phyloP scores from a whole-genome alignment of 73 alveolate species.

The Symbiodinium pilosum region DNA sequence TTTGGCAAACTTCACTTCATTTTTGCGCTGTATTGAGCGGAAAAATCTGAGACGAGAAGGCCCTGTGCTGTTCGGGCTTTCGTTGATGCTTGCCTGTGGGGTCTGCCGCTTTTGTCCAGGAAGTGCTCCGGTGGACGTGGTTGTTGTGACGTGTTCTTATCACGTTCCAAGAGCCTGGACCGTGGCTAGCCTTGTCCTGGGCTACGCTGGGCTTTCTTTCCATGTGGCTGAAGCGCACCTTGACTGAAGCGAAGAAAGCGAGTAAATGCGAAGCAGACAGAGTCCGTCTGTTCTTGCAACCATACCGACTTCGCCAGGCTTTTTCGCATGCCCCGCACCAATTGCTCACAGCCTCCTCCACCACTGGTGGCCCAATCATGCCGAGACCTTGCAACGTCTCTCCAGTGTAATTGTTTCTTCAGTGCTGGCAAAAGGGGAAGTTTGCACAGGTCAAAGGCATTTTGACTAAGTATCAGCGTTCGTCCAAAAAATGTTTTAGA shows the following conservation, averaged over 20 bases:
- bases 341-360: too few species aligned
- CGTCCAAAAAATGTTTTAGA: too few species aligned
- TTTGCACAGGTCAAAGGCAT: too few species aligned
- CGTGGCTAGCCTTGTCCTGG: conserved; percentile 36
- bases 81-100: background rate
- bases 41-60: background rate
- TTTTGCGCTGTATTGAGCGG: conserved; percentile 15
- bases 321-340: too few species aligned
- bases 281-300: too few species aligned
- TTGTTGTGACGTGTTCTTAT: conserved; percentile 22
- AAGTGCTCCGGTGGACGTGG: conserved; percentile 54
- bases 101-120: background rate
- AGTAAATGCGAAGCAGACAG: too few species aligned
- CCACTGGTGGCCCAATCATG: too few species aligned
- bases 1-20: conserved; percentile 59
- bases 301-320: too few species aligned
- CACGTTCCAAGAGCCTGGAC: conserved; percentile 56
- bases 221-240: conserved; percentile 30
- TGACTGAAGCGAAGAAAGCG: background rate
- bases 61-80: background rate
- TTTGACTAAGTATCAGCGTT: too few species aligned
- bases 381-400: too few species aligned
- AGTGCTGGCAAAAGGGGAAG: too few species aligned
- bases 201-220: conserved; percentile 30
- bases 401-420: too few species aligned